Conservation (phyloP, 805 yeast genomes). For the Peterozyma xylosa region DNA sequence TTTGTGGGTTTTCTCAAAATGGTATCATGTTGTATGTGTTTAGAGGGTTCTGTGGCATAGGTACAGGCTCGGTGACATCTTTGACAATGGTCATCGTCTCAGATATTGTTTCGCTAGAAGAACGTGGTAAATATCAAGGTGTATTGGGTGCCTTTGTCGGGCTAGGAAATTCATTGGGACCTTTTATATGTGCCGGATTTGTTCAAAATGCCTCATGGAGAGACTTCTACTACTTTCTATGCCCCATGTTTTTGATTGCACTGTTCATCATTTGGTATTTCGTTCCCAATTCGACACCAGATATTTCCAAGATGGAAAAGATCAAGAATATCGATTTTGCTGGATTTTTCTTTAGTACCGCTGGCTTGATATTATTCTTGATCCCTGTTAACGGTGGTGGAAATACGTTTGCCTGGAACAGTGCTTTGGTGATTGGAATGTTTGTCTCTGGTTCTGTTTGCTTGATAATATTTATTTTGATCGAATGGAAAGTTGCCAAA, state of each 20-base stretch:
- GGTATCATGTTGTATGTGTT: slow-evolving; percentile 41
- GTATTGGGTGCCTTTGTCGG: slow-evolving; percentile 43
- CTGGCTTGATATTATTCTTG: slow-evolving; percentile 39
- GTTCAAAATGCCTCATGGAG: slow-evolving; percentile 40
- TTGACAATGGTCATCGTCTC: slow-evolving; percentile 46
- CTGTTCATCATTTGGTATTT: slow-evolving; percentile 21
- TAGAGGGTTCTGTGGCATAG: slow-evolving; percentile 48
- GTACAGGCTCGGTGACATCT: slow-evolving; percentile 43
- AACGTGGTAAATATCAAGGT: slow-evolving; percentile 51
- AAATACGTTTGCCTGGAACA: slow-evolving; percentile 42
- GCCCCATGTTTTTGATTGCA: slow-evolving; percentile 27
- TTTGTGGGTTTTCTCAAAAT: slow-evolving; percentile 42
- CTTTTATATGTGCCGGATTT: slow-evolving; percentile 46
- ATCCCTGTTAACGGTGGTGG: slow-evolving; percentile 58
- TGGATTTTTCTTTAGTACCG: slow-evolving; percentile 38
- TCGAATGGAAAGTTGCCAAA: slow-evolving; percentile 41
- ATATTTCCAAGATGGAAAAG: slow-evolving; percentile 26
- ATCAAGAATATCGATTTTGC: slow-evolving; percentile 39
- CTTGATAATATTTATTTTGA: slow-evolving; percentile 33
- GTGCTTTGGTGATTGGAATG: slow-evolving; percentile 28
- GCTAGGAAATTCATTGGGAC: slow-evolving; percentile 46
- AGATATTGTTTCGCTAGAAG: slow-evolving; percentile 41
- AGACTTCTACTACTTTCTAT: slow-evolving; percentile 40
- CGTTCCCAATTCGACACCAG: slow-evolving; percentile 27
- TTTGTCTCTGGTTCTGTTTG: slow-evolving; percentile 34